Percentiles rank a stretch among this genome's conserved stretches.
Conservation (phyloP, 805 yeast genomes). For the Wickerhamiella azymoides region DNA sequence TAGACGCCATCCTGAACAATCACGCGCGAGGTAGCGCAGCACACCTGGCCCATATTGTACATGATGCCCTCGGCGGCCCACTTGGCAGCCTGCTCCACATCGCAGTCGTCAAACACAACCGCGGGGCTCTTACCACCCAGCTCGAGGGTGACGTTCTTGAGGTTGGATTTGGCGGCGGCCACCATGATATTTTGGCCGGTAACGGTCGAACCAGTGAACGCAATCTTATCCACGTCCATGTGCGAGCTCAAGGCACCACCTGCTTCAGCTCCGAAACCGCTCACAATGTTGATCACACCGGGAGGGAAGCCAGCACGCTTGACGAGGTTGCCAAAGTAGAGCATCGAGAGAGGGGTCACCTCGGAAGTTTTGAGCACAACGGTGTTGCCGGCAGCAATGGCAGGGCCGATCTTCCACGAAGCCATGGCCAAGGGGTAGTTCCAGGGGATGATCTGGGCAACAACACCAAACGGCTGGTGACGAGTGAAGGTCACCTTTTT, state of each 20-base stretch:
- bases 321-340: slow-evolving; percentile 44
- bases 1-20: slow-evolving; percentile 75
- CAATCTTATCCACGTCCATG: slow-evolving; percentile 62
- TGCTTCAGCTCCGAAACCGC: slow-evolving; percentile 56
- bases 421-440: slow-evolving; percentile 60
- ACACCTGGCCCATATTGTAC: slow-evolving; percentile 90
- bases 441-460: slow-evolving; percentile 63
- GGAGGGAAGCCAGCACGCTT: slow-evolving; percentile 61
- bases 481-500: slow-evolving; percentile 54
- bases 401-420: slow-evolving; percentile 73
- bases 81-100: slow-evolving; percentile 59
- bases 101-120: slow-evolving; percentile 75
- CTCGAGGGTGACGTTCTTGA: slow-evolving; percentile 84
- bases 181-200: slow-evolving; percentile 72
- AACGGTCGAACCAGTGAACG: slow-evolving; percentile 88
- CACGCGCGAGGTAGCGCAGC: slow-evolving; percentile 87
- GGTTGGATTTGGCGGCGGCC: slow-evolving; percentile 46
- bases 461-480: slow-evolving; percentile 53
- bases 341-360: slow-evolving; percentile 57
- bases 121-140: slow-evolving; percentile 94
- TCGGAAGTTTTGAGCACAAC: slow-evolving; percentile 64
- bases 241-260: slow-evolving; percentile 52
- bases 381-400: slow-evolving; percentile 66
- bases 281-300: slow-evolving; percentile 58
- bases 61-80: slow-evolving; percentile 68